phyloP scores from a whole-genome alignment of 1,284 basidiomycete species.

The Cryptococcus sp. region DNA sequence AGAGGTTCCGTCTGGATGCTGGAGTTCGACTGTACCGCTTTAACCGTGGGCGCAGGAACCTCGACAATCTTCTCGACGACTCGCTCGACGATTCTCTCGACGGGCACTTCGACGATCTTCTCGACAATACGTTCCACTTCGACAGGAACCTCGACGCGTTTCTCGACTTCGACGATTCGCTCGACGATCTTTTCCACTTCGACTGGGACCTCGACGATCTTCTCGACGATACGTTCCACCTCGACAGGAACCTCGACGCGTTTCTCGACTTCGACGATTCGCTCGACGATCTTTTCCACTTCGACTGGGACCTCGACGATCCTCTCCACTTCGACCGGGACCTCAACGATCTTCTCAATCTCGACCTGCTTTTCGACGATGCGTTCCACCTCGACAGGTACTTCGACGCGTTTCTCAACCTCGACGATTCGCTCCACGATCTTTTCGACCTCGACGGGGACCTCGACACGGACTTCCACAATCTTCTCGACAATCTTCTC shows the following conservation, averaged over 20 bases:
- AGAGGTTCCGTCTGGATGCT: constrained; percentile 29
- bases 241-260: constrained; percentile 42
- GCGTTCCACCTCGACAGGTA: constrained; percentile 20
- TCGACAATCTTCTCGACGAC: constrained; percentile 32
- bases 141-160: constrained; percentile 40
- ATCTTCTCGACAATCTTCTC: constrained; percentile 40
- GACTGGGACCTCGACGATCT: constrained; percentile 41
- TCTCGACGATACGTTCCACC: constrained; percentile 28
- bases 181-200: constrained; percentile 48
- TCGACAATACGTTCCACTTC: constrained; percentile 29
- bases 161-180: constrained; percentile 30
- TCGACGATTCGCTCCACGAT: constrained; percentile 33
- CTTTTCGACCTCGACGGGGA: constrained; percentile 37
- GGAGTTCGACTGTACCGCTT: constrained; percentile 14
- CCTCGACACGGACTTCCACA: constrained; percentile 34
- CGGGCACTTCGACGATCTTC: constrained; percentile 39
- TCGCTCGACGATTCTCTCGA: constrained; percentile 47
- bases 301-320: constrained; percentile 46
- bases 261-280: constrained; percentile 30
- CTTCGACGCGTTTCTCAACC: constrained; percentile 27
- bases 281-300: constrained; percentile 47
- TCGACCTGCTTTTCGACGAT: constrained; percentile 42
- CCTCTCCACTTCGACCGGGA: constrained; percentile 31
- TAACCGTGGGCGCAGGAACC: constrained; percentile 17
- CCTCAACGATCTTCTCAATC: constrained; percentile 39